Evolutionary conservation across 805 yeast genomes (phyloP), one percentile per base, ranked within the genome.

Genomic region (Cyberlindnera amylophila): DNA sequence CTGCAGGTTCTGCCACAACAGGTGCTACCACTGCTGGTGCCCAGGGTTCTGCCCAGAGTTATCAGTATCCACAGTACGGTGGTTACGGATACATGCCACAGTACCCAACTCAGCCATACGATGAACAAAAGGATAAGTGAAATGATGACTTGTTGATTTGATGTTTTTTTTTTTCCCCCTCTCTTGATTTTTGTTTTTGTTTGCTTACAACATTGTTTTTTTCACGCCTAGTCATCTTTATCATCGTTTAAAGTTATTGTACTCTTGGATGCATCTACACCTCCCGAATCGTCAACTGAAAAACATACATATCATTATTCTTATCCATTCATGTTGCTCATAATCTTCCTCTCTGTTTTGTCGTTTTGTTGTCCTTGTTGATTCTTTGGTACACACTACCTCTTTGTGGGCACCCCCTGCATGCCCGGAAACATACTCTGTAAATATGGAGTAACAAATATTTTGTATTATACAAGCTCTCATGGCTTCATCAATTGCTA

Each of bases 61-160:
- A 53, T 38, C 58, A 50, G 38, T 55, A 53, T 36, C 51, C 53
- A 11, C 55, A 51, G 42, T 52, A 51, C 16, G 47, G 49, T 19
- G 47, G 49, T 10, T 53, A 54, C 32, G 58, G 60, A 4, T 54
- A 54, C 43, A 38, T 49, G 42, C 58, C 52, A 24, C 58, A 54
- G 40, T 55, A 53, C 40, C 50, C 52, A 40, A 45, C 42, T 23
- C 50, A 50, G 26, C 55, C 52, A 24, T 55, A 49, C 34, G 59
- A 55, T 13, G 59, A 55, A 19, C 51, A 42, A 33, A 52, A 54
- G 45, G 59, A 55, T 30, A 50, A 52, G 37, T 47, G 38, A 49
- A 10, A 14, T 36, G 16, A 24, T 15, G 17, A 3, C n/a, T 11
- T 16, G 11, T 16, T 34, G 24, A 16, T n/a, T 18, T 9, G 21